Conservation (phyloP, 257 asterid species). For the Leptodermis oblonga region DNA sequence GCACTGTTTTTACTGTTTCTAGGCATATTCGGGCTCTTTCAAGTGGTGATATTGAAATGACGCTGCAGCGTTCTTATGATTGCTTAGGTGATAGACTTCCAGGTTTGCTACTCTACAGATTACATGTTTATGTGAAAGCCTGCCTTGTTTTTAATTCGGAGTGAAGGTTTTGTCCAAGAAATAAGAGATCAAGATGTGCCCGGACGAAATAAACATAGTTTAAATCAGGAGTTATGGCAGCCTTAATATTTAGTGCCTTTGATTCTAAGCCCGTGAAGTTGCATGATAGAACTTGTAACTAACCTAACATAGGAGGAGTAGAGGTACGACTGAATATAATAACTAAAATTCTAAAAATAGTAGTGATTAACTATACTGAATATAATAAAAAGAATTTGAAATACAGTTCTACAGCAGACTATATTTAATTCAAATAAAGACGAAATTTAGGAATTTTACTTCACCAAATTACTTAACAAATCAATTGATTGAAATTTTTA, state of each 20-base stretch:
- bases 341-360: too few species aligned
- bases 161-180: neutral
- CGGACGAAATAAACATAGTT: too few species aligned
- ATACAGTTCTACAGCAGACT: too few species aligned
- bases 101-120: conserved; percentile 35
- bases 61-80: conserved; percentile 48
- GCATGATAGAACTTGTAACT: neutral
- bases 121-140: conserved; percentile 11
- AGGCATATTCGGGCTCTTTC: conserved; percentile 92
- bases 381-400: too few species aligned
- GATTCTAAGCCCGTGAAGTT: neutral
- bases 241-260: neutral
- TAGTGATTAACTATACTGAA: too few species aligned
- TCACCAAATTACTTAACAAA: too few species aligned
- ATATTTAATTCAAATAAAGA: too few species aligned
- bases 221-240: neutral
- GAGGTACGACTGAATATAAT: neutral
- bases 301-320: neutral
- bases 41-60: conserved; percentile 67
- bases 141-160: neutral
- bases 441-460: too few species aligned
- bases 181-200: neutral
- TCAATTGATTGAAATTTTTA: too few species aligned
- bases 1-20: conserved; percentile 24
- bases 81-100: conserved; percentile 52